Evolutionary conservation across 2,329 filamentous ascomycete genomes (phyloP).

Genomic region (Lasiodiplodia sp.): DNA sequence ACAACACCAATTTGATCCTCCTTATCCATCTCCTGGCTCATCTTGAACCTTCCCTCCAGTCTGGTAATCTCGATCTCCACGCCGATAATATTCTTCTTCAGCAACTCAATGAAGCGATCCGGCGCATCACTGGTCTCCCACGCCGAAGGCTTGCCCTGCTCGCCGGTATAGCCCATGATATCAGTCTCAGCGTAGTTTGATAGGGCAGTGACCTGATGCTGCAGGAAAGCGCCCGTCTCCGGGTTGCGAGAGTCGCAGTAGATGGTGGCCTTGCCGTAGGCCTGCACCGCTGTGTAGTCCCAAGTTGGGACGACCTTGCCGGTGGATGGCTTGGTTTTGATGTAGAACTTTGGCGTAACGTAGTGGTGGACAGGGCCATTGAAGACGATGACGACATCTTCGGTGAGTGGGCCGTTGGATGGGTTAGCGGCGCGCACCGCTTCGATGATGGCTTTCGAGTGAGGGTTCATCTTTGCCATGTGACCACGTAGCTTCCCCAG

Average conservation of each 20-base stretch:
- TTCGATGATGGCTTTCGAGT: constrained; percentile 67
- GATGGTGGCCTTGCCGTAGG: constrained; percentile 65
- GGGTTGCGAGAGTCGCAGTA: constrained; percentile 59
- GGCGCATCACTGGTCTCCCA: constrained; percentile 69
- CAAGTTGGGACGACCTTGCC: constrained; percentile 75
- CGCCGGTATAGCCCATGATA: constrained; percentile 65
- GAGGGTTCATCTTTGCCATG: constrained; percentile 69
- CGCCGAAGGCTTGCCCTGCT: constrained; percentile 33
- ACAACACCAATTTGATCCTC: constrained; percentile 14
- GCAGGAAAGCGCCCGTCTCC: constrained; percentile 58
- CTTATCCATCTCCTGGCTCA: constrained; percentile 30
- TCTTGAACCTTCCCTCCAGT: constrained; percentile 40
- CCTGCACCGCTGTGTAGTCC: constrained; percentile 73
- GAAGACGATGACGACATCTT: constrained; percentile 71
- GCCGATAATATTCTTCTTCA: constrained; percentile 67
- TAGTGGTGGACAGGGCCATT: constrained; percentile 67
- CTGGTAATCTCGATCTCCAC: constrained; percentile 35
- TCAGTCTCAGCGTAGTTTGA: constrained; percentile 58
- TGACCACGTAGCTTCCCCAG: constrained; percentile 65
- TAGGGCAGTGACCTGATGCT: constrained; percentile 62
- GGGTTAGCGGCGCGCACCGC: constrained; percentile 35
- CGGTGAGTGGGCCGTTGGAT: constrained; percentile 38
- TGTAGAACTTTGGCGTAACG: constrained; percentile 73
- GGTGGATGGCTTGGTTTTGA: constrained; percentile 67
- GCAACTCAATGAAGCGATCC: constrained; percentile 61